phyloP scores from a whole-genome alignment of 148 eudicot species.

The Rhododendron vialii region DNA sequence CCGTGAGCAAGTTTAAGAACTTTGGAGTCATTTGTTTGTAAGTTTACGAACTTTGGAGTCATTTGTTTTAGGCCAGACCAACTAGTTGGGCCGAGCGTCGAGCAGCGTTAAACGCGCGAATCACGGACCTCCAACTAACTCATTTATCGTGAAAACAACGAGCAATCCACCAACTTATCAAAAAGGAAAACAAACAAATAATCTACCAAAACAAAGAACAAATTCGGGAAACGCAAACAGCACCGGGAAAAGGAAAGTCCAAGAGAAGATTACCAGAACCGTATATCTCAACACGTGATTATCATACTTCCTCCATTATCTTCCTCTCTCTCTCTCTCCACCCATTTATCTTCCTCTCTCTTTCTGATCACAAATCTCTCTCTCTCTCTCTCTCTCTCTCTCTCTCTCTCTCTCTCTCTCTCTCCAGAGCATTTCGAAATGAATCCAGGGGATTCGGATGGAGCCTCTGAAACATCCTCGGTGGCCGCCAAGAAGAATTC shows the following conservation, averaged over 20 bases:
- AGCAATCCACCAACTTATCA: not conserved
- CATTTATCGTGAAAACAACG: not conserved
- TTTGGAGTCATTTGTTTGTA: too few relatives aligned
- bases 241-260: not conserved
- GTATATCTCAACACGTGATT: not conserved
- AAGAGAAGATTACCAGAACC: not conserved
- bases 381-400: not conserved
- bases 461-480: constrained; percentile 8
- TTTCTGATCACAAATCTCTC: not conserved
- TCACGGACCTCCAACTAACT: not conserved
- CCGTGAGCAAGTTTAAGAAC: too few relatives aligned
- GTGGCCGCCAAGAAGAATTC: constrained; percentile 2
- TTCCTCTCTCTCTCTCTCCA: not conserved
- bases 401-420: not conserved
- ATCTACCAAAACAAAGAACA: not conserved
- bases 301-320: not conserved
- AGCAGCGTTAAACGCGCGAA: not conserved
- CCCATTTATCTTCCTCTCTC: too few relatives aligned
- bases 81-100: not conserved
- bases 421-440: not conserved
- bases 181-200: not conserved
- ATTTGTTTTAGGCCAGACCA: not conserved
- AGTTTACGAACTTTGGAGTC: too few relatives aligned
- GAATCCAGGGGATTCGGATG: constrained; percentile 1
- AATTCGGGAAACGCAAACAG: not conserved